These are phyloP conservation scores for Globisporangium lucens DNA, from an alignment of 352 stramenopile genomes.

Conservation along the genomic window DNA sequence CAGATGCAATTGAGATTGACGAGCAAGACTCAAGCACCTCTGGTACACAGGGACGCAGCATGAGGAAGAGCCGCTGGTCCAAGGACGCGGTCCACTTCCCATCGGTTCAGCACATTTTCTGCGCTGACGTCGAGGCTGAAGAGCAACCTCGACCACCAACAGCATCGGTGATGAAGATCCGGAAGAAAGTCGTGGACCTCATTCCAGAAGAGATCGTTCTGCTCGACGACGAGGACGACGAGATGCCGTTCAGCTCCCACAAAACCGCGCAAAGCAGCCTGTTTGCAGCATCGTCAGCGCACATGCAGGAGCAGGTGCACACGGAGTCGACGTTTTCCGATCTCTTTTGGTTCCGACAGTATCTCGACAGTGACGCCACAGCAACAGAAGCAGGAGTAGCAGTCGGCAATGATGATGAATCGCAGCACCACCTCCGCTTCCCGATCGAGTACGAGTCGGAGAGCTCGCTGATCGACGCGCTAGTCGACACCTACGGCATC, in stretches of 20 bases:
- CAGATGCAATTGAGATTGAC: constrained; percentile 29
- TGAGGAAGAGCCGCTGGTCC: constrained; percentile 29
- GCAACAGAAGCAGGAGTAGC: not conserved
- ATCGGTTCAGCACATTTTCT: constrained; percentile 39
- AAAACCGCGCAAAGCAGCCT: constrained; percentile 11
- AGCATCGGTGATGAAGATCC: not conserved
- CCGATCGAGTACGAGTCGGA: constrained; percentile 21
- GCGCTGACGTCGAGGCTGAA: constrained; percentile 12
- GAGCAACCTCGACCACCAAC: constrained; percentile 11
- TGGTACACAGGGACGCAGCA: constrained; percentile 18
- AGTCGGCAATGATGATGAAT: not conserved
- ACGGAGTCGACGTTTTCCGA: constrained; percentile 46
- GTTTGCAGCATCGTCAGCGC: constrained; percentile 6
- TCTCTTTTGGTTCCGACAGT: constrained; percentile 60
- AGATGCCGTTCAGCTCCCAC: not conserved
- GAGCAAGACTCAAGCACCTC: constrained; percentile 12
- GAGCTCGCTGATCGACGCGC: constrained; percentile 42
- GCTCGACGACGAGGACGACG: constrained; percentile 34
- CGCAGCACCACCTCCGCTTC: not conserved
- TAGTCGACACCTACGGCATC: constrained; percentile 49
- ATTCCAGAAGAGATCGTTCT: constrained; percentile 22
- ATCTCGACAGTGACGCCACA: constrained; percentile 10
- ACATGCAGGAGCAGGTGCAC: constrained; percentile 39
- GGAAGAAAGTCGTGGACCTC: not conserved
- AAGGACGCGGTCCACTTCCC: constrained; percentile 42